phyloP scores from a whole-genome alignment of 2,329 filamentous ascomycete species.

The Hypoxylon rubiginosum region DNA sequence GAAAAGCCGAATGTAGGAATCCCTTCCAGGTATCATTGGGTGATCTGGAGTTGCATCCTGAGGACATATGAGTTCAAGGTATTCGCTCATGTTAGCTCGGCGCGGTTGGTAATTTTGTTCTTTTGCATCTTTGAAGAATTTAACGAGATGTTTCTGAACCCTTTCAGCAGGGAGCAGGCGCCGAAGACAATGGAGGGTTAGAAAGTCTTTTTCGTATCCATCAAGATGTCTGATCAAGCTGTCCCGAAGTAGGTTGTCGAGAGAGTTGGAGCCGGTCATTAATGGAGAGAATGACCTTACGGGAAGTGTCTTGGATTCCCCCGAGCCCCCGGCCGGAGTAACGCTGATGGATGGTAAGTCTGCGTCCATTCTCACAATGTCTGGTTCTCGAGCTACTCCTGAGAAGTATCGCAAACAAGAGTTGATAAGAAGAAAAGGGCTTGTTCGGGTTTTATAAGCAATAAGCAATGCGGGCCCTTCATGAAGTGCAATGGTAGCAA shows the following conservation, averaged over 20 bases:
- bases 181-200: constrained; percentile 1
- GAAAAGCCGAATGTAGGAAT: constrained; percentile 24
- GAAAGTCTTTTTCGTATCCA: constrained; percentile 7
- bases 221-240: constrained; percentile 1
- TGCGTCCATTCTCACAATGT: too few relatives aligned
- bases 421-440: too few relatives aligned
- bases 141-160: constrained; percentile 1
- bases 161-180: background rate
- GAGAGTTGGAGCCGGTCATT: background rate
- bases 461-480: too few relatives aligned
- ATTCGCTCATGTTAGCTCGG: background rate
- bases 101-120: background rate
- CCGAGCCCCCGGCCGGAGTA: too few relatives aligned
- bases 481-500: background rate
- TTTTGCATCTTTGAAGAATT: background rate
- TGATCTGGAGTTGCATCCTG: too few relatives aligned
- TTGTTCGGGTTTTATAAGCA: too few relatives aligned
- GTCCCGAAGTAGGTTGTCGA: constrained; percentile 10
- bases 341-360: too few relatives aligned
- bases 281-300: too few relatives aligned
- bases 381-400: too few relatives aligned
- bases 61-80: constrained; percentile 13
- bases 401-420: too few relatives aligned
- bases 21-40: background rate
- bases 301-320: too few relatives aligned